Base-by-base conservation (phyloP, 1,284 basidiomycete genomes). In the Trametes hirsuta region DNA sequence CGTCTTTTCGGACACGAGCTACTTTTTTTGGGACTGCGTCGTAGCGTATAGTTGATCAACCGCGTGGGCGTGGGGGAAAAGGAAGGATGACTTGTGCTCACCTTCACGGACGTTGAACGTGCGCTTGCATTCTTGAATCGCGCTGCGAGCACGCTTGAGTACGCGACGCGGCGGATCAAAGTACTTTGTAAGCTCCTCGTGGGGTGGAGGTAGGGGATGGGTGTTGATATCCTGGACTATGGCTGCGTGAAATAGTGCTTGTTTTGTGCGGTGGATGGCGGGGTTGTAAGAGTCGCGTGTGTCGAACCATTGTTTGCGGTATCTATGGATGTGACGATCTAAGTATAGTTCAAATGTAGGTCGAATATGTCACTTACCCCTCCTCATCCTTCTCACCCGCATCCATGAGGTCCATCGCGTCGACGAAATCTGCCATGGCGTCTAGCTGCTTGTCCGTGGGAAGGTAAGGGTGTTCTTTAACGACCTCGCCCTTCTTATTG, bases 221-320 rank as follows among this genome's bases (percentile, higher is more conserved):
- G 77, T 79, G n/a, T 81, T 76, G 9, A 95, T 78, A 69, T 96
- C 91, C 1, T 84, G 76, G 6, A 91, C 87, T 11, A 93, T 80
- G 0, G 93, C 92, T 53, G 87, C 86, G 69, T 96, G 94, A 72
- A 95, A 92, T 65, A 96, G 87, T 3, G 95, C 95, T 76, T 97
- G 94, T 71, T 97, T 97, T 55, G 89, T 84, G 40, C 95, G 88
- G 71, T 98, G 96, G 34, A 97, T 83, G 5, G 92, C 87, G 0
- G 97, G 95, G 68, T 97, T 97, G 75, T 87, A 97, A 0, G 93
- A 93, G 2, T 87, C 76, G 1, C 81, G 77, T 0, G 90, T 84
- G 61, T 90, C 85, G 68, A 91, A 97, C 93, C 94, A 98, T 3
- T 86, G 79, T 12, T 70, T 69, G 10, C 80, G 84, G 21, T 83